Evolutionary conservation across 768 basidiomycete genomes (phyloP), one percentile per base, ranked within the genome.

Genomic region (Crucibulum laeve): DNA sequence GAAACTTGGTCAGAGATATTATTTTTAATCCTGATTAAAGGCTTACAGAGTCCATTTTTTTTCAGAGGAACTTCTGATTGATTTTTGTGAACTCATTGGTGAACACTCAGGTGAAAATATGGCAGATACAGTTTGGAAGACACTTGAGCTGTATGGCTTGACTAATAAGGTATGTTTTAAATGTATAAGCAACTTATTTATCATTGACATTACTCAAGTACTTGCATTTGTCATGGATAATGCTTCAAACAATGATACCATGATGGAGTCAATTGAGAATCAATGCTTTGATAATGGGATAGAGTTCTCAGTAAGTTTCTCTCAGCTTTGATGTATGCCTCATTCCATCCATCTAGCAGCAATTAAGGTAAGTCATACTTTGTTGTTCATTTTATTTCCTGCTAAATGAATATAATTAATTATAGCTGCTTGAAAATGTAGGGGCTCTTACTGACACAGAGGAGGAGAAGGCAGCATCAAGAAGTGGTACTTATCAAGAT

Each of bases 71-170:
- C 11, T 51, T 10, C 39, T 63, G 4, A 54, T 63, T 24, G 54
- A 63, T 43, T 61, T 63, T 30, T 33, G 40, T 4, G 61, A 63
- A 44, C 42, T 63, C 4, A 25, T 58, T 11, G 58, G 58, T 2
- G 46, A 49, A 21, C 60, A 61, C 34, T 53, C 60, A 4, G 55
- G 61, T 4, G 52, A 52, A 25, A 61, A 62, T 37, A 52, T 62
- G 53, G 61, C 57, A 4, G 44, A 48, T 6, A 43, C 38, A 1
- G 55, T 61, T 4, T 60, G 51, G 49, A 37, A 50, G 13, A 52
- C 45, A 3, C 21, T 60, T 2, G 40, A 53, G 30, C 26, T 19
- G 17, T 60, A 52, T 39, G 53, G 53, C n/a, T 8, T 5, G 23
- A 60, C 6, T 35, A 46, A 30, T 8, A 8, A 8, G n/a, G 28